These are phyloP conservation scores for Chrysoporthe austroafricana DNA, from an alignment of 2,329 filamentous ascomycete genomes.

Conservation along the genomic window DNA sequence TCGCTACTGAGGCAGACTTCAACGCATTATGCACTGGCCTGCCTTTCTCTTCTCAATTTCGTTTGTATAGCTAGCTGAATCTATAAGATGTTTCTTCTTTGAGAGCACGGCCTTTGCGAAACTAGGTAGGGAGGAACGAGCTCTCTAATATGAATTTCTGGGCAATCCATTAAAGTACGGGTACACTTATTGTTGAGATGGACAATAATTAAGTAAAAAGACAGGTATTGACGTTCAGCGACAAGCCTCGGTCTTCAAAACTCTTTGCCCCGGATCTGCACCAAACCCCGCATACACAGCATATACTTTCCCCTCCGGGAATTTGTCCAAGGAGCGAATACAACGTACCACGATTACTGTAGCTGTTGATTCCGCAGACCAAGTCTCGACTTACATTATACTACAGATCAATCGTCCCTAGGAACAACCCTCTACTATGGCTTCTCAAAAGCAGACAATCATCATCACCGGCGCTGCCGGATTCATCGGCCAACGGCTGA, in stretches of 20 bases:
- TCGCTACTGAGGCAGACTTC: too few species aligned
- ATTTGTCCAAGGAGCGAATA: background rate
- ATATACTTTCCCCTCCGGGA: background rate
- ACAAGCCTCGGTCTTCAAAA: background rate
- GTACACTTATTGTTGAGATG: too few species aligned
- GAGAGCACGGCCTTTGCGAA: too few species aligned
- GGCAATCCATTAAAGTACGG: too few species aligned
- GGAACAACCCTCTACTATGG: background rate
- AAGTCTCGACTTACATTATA: background rate
- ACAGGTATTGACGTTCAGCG: background rate
- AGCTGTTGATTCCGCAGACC: background rate
- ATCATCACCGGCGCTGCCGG: slow-evolving; percentile 68
- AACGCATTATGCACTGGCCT: too few species aligned
- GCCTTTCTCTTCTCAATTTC: too few species aligned
- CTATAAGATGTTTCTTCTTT: too few species aligned
- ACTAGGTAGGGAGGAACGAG: too few species aligned
- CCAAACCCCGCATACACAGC: slow-evolving; percentile 4
- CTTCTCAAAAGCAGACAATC: slow-evolving; percentile 38
- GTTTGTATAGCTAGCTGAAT: too few species aligned
- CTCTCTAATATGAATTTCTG: too few species aligned
- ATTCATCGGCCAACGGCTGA: slow-evolving; percentile 66
- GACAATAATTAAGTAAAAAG: background rate
- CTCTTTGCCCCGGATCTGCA: background rate
- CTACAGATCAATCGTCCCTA: background rate
- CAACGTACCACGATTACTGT: background rate